Evolutionary conservation across 2,329 filamentous ascomycete genomes (phyloP), one percentile per base, ranked within the genome.

Genomic region (Hymenoscyphus salicellus): DNA sequence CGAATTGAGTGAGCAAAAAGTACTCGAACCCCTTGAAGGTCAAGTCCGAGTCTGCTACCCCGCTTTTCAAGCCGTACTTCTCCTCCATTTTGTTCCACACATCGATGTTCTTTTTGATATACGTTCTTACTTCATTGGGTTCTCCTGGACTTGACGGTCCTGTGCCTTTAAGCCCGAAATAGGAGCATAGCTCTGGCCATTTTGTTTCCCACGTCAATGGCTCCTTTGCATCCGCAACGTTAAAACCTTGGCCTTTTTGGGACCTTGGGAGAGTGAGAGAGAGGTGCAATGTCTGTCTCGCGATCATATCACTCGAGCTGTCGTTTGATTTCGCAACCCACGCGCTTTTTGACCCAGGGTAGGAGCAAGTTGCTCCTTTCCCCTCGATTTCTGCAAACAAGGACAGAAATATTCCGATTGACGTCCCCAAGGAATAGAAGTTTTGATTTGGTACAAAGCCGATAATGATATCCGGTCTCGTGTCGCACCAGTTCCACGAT

Each of bases 101-200:
- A 7, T 62, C 69, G 6, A 73, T 55, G 67, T 78, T 71, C n/a
- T 74, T 71, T 49, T 72, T 71, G 62, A 78, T 75, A 66, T 76
- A 78, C 23, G 69, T 65, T 30, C 74, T 70, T n/a, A 77, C 71
- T 65, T 78, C 75, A 23, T 72, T 68, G 3, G 69, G 60, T 67
- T 73, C 64, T 72, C 70, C 60, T 68, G 66, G 7, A 69, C 60
- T n/a, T 46, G 55, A 26, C 10, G 76, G 75, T 1, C 66, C 66
- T 4, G 75, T 76, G 0, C 79, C 79, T 68, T 78, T 78, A 52
- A 82, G 71, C 5, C 79, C 77, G 72, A 82, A 81, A 67, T 80
- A 81, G 2, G 77, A 74, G 67, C 78, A 79, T 41, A 81, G 76
- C 5, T 79, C 69, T 5, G 79, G 78, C 79, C 79, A 81, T 69